Percentiles rank a stretch among this genome's conserved stretches.
Conservation (phyloP, 345 rosid genomes). For the Durio zibethinus region DNA sequence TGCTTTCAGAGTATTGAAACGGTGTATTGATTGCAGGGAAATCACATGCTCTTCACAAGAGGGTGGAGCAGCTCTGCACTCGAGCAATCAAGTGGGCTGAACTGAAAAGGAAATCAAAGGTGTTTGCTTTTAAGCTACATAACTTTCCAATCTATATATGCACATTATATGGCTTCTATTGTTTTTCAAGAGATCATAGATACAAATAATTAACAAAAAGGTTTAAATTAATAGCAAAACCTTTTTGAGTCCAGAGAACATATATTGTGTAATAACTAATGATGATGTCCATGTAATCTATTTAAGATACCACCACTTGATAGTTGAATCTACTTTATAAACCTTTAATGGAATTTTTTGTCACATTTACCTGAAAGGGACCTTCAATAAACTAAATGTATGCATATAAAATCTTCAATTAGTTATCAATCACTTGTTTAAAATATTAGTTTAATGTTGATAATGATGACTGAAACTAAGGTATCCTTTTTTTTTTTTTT, state of each 20-base stretch:
- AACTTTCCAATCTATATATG: constrained; percentile 6
- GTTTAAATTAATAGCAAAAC: background rate
- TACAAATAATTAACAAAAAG: background rate
- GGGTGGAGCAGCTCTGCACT: constrained; percentile 98
- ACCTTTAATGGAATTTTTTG: background rate
- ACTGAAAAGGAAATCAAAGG: constrained; percentile 89
- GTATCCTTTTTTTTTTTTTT: background rate
- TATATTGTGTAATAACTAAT: background rate
- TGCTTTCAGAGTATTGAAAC: background rate
- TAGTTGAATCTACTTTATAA: background rate
- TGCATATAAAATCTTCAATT: background rate
- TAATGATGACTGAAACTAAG: background rate
- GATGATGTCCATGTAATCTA: background rate
- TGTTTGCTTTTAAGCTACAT: constrained; percentile 23
- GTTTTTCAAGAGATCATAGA: background rate
- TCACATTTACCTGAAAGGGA: background rate
- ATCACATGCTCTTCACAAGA: constrained; percentile 98
- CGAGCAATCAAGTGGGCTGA: constrained; percentile 95
- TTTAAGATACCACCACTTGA: background rate
- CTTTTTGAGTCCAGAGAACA: background rate
- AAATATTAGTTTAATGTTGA: background rate
- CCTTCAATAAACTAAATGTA: background rate
- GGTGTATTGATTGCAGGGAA: constrained; percentile 55
- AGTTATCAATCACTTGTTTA: background rate
- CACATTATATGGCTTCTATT: background rate